Base-by-base conservation (phyloP, 805 yeast genomes). In the Candida ponderosae region DNA sequence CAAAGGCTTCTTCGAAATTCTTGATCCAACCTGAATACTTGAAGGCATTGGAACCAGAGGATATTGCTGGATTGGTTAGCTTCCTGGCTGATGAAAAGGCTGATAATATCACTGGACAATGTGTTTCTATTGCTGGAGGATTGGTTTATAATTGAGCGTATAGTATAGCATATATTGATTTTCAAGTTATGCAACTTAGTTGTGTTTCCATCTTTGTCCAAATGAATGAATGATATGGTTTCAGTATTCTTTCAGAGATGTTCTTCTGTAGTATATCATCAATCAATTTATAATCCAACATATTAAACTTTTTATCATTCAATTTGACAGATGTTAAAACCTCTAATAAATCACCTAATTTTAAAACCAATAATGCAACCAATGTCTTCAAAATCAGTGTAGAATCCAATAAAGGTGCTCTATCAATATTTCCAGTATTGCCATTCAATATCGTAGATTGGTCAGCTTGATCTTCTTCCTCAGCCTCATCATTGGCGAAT, bases 61-160 rank as follows among this genome's bases (percentile, higher is more conserved):
- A 64, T 43, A 50, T 63, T 31, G 65, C 65, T 13, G 50, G 53
- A 30, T 38, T 58, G 33, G 60, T 59, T 16, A 51, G 60, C 18
- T 65, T 59, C 46, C 44, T 65, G 20, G 65, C 61, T 4, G 41
- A 54, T 35, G 59, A 55, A 11, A 63, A 60, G 40, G 56, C 68
- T 13, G 53, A 53, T 28, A 60, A 53, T 40, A 45, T 63, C 31
- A 63, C 65, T 23, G 69, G 68, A 15, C 57, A 58, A 36, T 48
- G 56, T 4, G 41, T 56, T 20, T 39, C 56, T 16, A 62, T 59
- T 34, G 68, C 64, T 38, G 68, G 68, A 35, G 71, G 70, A 29
- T 43, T 56, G 15, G 48, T 45, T 26, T 51, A 32, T 36, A 44
- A 27, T 26, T 42, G 32, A 18, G 24, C 24, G 7, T 8, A 21